Base-by-base conservation (phyloP, 352 stramenopile species). In the Phytopythium boreale region DNA sequence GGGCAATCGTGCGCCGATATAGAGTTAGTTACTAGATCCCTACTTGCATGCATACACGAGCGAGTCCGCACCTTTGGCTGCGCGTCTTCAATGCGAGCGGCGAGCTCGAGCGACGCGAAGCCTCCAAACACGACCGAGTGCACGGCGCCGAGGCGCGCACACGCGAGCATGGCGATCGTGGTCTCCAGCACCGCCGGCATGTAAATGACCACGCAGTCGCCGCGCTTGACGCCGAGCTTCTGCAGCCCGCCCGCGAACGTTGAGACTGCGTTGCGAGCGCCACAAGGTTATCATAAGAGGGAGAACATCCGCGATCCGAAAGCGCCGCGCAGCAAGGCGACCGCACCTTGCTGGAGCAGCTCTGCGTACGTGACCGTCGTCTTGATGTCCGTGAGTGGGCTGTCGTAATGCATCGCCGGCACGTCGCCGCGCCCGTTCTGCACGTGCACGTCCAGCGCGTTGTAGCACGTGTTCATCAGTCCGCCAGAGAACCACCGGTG, bases 81-180 rank as follows among this genome's bases (percentile, higher is more conserved):
- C 10, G 77, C 84, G 68, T 96, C 88, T 39, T 91, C 75, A 58
- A 97, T 96, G 37, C 91, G 77, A 10, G 75, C 76, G 10, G 87
- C 86, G 24, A 97, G 69, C 67, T 96, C 90, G 24, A 87, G 66
- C 27, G 87, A 70, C 11, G 89, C 87, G 75, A 97, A 98, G 2
- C 92, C 92, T n/a, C 88, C 90, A 63, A 97, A 97, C 20, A 97
- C 90, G 1, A 97, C 91, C 39, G 79, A 90, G 77, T 99, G 97
- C 4, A 98, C 76, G 19, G 95, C 96, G 26, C 97, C 97, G 56
- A 99, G 97, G 19, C 97, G 84, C 15, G 95, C 88, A 67, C 97
- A 99, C 1, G 97, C 97, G 26, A 99, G 80, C 96, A 99, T 99
- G n/a, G 92, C 96, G 61, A 99, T 91, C n/a, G 90, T 89, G 8